A percentile compares a stretch with the other conserved stretches of the same genome.
phyloP scores from a whole-genome alignment of 2,329 filamentous ascomycete species.

The Phaeophleospora eucalypticola region DNA sequence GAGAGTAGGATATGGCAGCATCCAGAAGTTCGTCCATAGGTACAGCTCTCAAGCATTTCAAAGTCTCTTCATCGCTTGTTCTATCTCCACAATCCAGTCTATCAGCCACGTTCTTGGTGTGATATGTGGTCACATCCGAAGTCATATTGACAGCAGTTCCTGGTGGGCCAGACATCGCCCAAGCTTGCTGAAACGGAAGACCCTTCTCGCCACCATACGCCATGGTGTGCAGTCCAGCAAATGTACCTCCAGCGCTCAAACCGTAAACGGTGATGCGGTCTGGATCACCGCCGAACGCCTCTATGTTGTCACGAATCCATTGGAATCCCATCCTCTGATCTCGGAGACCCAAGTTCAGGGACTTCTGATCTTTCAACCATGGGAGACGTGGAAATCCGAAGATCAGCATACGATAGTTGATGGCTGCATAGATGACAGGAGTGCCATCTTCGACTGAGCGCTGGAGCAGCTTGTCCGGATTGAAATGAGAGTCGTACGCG shows the following conservation, averaged over 20 bases:
- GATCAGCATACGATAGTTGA: not conserved
- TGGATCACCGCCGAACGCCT: conserved; percentile 71
- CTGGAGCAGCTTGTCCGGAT: not conserved
- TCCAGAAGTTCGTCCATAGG: too few species aligned
- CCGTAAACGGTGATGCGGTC: conserved; percentile 42
- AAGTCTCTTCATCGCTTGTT: too few species aligned
- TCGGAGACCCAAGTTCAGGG: conserved; percentile 33
- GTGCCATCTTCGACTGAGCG: not conserved
- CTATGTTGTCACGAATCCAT: conserved; percentile 43
- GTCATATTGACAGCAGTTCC: too few species aligned
- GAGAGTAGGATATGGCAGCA: too few species aligned
- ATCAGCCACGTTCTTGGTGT: too few species aligned
- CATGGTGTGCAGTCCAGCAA: too few species aligned
- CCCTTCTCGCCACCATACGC: too few species aligned
- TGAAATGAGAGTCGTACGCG: not conserved
- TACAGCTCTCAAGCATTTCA: too few species aligned
- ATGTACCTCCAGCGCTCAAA: conserved; percentile 37
- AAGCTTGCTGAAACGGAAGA: too few species aligned
- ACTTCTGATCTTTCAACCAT: not conserved
- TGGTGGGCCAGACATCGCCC: too few species aligned
- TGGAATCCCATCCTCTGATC: conserved; percentile 44
- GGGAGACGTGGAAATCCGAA: not conserved
- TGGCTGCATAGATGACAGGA: not conserved
- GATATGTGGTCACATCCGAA: too few species aligned
- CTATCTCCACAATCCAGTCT: too few species aligned